Evolutionary conservation across 192 early-diverging fungal species (phyloP).

Genomic region (Coemansia sp.): DNA sequence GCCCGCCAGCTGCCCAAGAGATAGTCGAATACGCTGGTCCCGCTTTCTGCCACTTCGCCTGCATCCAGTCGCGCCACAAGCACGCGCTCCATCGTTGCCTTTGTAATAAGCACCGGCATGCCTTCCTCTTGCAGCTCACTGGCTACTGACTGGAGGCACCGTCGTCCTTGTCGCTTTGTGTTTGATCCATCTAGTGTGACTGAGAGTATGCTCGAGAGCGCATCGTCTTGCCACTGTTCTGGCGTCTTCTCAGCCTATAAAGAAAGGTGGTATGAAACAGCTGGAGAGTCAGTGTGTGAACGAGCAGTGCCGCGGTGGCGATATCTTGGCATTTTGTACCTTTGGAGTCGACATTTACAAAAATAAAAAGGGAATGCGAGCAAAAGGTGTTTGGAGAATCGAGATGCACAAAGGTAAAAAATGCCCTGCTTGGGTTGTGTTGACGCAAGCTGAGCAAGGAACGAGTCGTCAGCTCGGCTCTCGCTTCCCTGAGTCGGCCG

Average conservation of each 20-base stretch:
- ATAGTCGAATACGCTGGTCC: slow-evolving; percentile 61
- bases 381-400: neutral
- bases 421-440: too few species aligned
- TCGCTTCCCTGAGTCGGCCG: neutral
- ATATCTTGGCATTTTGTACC: neutral
- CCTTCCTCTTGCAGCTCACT: slow-evolving; percentile 42
- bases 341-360: slow-evolving; percentile 23
- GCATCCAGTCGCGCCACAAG: slow-evolving; percentile 71
- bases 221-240: slow-evolving; percentile 79
- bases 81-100: slow-evolving; percentile 61
- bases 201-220: slow-evolving; percentile 70
- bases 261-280: neutral
- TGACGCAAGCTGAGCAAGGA: too few species aligned
- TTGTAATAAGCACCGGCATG: slow-evolving; percentile 38
- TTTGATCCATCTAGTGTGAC: slow-evolving; percentile 71
- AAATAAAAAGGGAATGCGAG: neutral
- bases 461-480: neutral
- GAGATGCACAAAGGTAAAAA: neutral
- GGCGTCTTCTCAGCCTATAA: slow-evolving; percentile 46
- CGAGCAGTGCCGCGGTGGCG: neutral
- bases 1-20: slow-evolving; percentile 63
- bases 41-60: slow-evolving; percentile 35
- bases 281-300: neutral
- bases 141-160: slow-evolving; percentile 24
- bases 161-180: slow-evolving; percentile 23